Percentiles rank a stretch among this genome's conserved stretches.
These are phyloP conservation scores for Teunomyces barrocoloradensis DNA, from an alignment of 805 yeast species.

Conservation along the genomic window DNA sequence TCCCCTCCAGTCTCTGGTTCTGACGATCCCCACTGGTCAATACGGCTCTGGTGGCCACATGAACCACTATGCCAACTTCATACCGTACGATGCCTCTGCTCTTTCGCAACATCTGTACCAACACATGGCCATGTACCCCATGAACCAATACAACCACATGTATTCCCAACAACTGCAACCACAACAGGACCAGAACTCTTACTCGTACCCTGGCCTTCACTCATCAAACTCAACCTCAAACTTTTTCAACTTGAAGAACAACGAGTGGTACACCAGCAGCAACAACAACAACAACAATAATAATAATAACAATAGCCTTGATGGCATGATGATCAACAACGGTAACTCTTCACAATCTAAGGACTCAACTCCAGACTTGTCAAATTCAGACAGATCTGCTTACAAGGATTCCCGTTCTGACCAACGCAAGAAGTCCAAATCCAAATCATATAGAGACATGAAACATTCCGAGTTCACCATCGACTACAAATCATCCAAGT, in stretches of 20 bases:
- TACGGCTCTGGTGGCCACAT: constrained; percentile 14
- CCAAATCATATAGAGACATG: constrained; percentile 9
- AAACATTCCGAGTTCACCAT: constrained; percentile 16
- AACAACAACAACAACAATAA: not conserved
- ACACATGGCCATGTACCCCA: constrained; percentile 2
- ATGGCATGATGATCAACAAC: not conserved
- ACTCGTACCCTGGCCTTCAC: constrained; percentile 6
- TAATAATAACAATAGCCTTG: not conserved
- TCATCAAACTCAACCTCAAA: constrained; percentile 5
- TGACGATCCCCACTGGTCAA: not conserved
- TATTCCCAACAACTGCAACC: constrained; percentile 6
- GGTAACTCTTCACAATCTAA: not conserved
- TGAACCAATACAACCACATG: not conserved
- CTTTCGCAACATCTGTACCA: constrained; percentile 1
- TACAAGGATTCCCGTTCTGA: not conserved
- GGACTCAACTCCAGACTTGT: not conserved
- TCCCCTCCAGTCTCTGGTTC: constrained; percentile 5
- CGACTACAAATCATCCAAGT: constrained; percentile 26
- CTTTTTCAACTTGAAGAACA: constrained; percentile 3
- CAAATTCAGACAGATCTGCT: not conserved
- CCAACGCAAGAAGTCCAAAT: constrained; percentile 5
- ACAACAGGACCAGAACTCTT: constrained; percentile 3
- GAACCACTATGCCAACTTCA: constrained; percentile 27
- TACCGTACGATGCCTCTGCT: constrained; percentile 13
- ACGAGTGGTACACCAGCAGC: not conserved